Evolutionary conservation across 1,139 yeast species (phyloP), one percentile per base, ranked within the genome.

Genomic region (Diutina ranongensis): DNA sequence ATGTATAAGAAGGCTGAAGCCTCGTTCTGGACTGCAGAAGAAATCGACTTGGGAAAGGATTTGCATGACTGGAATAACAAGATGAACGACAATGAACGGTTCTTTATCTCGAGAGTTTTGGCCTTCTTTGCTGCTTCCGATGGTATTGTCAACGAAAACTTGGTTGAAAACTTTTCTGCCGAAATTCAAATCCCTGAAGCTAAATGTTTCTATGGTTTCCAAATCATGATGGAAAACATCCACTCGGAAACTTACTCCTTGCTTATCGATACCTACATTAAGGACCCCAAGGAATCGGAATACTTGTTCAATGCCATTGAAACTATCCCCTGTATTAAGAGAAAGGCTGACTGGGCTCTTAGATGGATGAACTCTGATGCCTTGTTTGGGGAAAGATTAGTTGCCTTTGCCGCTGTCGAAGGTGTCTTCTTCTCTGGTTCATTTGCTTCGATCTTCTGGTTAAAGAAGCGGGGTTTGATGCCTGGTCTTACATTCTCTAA

Each of bases 11-110:
- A 89, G 70, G 97, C 97, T 40, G 98, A 92, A 72, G 97, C 98
- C 21, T 87, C 97, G 12, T 92, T 92, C 76, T 92, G 99, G 99
- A 92, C 98, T 46, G 97, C 98, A 47, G 99, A 92, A 72, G 99
- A 92, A 71, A 88, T 94, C 55, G 99, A 92, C 65, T 75, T 92
- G 55, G 81, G 94, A 51, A 92, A 92, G 72, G 99, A 92, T 64
- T 62, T 75, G 52, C 76, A 75, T 58, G 97, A 92, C 69, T 89
- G 97, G 96, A 87, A 85, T 60, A 72, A 82, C 66, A 72, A 71
- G 57, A 71, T 92, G 67, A 87, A 73, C 60, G 92, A 85, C 46
- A 89, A 88, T 62, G 97, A 92, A 72, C 78, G 94, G 59, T 89
- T 68, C 67, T 94, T 92, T 64, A 71, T 92, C 54, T 83, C 95